Conservation (phyloP, 768 basidiomycete genomes). For the Pisolithus tinctorius region DNA sequence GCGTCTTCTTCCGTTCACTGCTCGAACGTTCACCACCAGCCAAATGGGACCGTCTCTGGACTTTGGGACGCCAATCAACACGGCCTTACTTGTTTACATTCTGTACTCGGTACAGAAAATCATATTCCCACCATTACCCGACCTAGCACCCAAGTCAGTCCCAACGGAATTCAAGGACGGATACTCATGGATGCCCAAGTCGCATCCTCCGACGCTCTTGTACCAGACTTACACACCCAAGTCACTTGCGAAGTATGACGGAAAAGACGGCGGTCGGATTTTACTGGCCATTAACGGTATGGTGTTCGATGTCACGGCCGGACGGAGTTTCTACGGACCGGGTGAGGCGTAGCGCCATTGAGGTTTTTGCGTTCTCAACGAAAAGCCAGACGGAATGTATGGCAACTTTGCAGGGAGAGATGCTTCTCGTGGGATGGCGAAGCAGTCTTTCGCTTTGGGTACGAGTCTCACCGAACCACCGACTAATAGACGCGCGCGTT, state of each 20-base stretch:
- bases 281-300: slow-evolving; percentile 79
- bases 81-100: slow-evolving; percentile 70
- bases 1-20: slow-evolving; percentile 5
- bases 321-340: slow-evolving; percentile 91
- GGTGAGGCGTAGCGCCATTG: slow-evolving; percentile 41
- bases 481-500: background rate
- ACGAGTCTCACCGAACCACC: slow-evolving; percentile 18
- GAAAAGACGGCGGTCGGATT: slow-evolving; percentile 62
- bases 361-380: slow-evolving; percentile 1
- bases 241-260: slow-evolving; percentile 62
- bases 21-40: background rate
- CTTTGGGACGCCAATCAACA: slow-evolving; percentile 70
- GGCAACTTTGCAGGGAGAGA: slow-evolving; percentile 97
- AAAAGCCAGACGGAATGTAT: slow-evolving; percentile 77
- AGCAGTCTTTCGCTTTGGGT: slow-evolving; percentile 94
- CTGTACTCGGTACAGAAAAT: slow-evolving; percentile 71
- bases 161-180: slow-evolving; percentile 71
- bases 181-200: slow-evolving; percentile 90
- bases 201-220: slow-evolving; percentile 71
- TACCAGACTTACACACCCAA: slow-evolving; percentile 76
- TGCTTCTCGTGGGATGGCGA: slow-evolving; percentile 95
- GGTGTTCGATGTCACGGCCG: slow-evolving; percentile 91
- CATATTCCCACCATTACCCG: slow-evolving; percentile 57
- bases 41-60: slow-evolving; percentile 37
- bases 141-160: slow-evolving; percentile 34